phyloP scores from a whole-genome alignment of 2,329 filamentous ascomycete genomes.

The Ophiosphaerella korrae region DNA sequence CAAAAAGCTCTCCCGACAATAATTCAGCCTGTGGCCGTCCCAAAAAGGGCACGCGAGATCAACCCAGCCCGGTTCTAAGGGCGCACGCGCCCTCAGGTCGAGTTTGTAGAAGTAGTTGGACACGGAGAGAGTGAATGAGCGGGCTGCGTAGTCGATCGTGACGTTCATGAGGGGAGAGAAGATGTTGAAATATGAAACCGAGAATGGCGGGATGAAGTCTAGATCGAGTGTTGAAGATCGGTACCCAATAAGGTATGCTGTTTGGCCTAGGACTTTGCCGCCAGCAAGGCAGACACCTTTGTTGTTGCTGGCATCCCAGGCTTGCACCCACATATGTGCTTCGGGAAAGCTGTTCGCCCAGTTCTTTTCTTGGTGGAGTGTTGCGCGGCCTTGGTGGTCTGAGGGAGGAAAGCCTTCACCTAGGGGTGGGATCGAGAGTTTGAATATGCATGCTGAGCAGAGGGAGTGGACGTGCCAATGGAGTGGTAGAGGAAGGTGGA shows the following conservation, averaged over 20 bases:
- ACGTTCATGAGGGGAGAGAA: constrained; percentile 52
- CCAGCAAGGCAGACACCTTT: constrained; percentile 39
- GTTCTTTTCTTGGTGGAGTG: constrained; percentile 58
- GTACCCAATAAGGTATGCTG: constrained; percentile 55
- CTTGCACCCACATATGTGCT: constrained; percentile 48
- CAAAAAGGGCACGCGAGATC: constrained; percentile 53
- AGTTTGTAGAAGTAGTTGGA: constrained; percentile 49
- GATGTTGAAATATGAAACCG: constrained; percentile 36
- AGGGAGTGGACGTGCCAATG: constrained; percentile 60
- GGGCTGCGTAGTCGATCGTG: constrained; percentile 47
- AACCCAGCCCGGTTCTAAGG: constrained; percentile 51
- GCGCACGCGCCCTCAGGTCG: constrained; percentile 48
- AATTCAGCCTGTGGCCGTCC: constrained; percentile 53
- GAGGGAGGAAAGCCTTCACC: constrained; percentile 21
- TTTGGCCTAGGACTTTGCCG: constrained; percentile 42
- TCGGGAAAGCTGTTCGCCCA: constrained; percentile 55
- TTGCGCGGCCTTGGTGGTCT: constrained; percentile 42
- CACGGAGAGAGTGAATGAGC: constrained; percentile 47
- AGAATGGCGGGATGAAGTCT: constrained; percentile 54
- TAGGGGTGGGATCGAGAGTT: constrained; percentile 45
- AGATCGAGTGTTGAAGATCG: constrained; percentile 44
- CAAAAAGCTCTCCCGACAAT: constrained; percentile 54
- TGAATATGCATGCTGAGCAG: constrained; percentile 48
- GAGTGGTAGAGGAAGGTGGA: constrained; percentile 53
- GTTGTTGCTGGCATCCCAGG: constrained; percentile 23